Evolutionary conservation across 2,329 filamentous ascomycete species (phyloP).

Genomic region (Fusarium fracticaudum): DNA sequence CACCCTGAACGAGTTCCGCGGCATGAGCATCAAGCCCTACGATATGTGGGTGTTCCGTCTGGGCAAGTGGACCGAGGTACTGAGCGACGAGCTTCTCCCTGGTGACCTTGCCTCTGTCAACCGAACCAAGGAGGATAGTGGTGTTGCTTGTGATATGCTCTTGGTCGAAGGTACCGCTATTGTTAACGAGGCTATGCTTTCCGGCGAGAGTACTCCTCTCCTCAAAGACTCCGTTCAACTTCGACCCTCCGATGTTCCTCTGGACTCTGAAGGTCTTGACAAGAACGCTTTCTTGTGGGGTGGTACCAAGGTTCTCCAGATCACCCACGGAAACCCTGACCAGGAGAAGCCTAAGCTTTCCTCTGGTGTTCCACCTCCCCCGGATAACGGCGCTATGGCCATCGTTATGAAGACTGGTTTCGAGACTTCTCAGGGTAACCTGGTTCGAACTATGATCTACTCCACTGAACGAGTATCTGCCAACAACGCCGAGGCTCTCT

Average conservation of each 20-base stretch:
- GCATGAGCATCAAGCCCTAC: conserved; percentile 99
- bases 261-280: conserved; percentile 92
- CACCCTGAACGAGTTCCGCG: conserved; percentile 94
- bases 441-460: conserved; percentile 99
- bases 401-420: conserved; percentile 98
- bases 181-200: conserved; percentile 99
- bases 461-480: conserved; percentile 99
- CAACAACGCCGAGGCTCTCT: conserved; percentile 94
- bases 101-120: conserved; percentile 93
- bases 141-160: conserved; percentile 97
- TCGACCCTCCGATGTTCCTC: conserved; percentile 78
- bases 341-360: conserved; percentile 76
- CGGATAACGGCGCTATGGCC: conserved; percentile 93
- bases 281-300: conserved; percentile 98
- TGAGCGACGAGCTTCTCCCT: conserved; percentile 90
- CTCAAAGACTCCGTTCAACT: conserved; percentile 96
- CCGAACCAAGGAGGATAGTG: conserved; percentile 95
- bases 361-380: conserved; percentile 83
- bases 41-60: conserved; percentile 90
- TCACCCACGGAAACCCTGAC: conserved; percentile 85
- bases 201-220: conserved; percentile 95
- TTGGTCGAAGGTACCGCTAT: conserved; percentile 94
- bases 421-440: conserved; percentile 96
- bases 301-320: conserved; percentile 95
- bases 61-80: conserved; percentile 86